phyloP scores from a whole-genome alignment of 345 rosid species.

The Eucalyptus grandis region DNA sequence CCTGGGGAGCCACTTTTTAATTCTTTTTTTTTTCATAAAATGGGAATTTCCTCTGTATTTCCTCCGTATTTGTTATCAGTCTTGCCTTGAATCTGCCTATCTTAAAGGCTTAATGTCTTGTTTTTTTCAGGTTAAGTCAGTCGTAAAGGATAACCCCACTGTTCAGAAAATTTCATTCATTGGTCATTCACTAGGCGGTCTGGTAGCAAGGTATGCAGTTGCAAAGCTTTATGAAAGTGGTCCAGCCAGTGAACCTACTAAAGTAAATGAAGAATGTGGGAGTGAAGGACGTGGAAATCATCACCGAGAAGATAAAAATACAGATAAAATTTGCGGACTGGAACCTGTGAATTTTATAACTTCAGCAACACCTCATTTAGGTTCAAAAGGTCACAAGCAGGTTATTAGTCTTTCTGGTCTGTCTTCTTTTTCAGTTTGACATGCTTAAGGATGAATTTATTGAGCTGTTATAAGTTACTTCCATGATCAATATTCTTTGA shows the following conservation, averaged over 20 bases:
- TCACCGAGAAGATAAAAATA: conserved; percentile 9
- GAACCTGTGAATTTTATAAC: conserved; percentile 81
- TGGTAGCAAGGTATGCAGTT: conserved; percentile 75
- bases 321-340: conserved; percentile 59
- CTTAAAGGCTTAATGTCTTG: neutral
- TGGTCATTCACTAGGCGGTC: conserved; percentile 87
- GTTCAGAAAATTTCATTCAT: conserved; percentile 67
- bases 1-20: neutral
- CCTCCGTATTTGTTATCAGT: neutral
- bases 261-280: conserved; percentile 12
- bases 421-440: neutral
- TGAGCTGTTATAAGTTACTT: neutral
- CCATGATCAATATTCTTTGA: neutral
- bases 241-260: conserved; percentile 9
- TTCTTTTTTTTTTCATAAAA: neutral
- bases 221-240: conserved; percentile 54
- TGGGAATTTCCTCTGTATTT: neutral
- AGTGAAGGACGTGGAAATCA: conserved; percentile 11
- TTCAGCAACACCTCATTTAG: conserved; percentile 84
- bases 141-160: conserved; percentile 36
- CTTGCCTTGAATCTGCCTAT: neutral
- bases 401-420: conserved; percentile 8
- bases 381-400: conserved; percentile 85
- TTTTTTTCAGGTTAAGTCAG: conserved; percentile 55
- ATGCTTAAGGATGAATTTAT: neutral